Percentiles rank a stretch among this genome's conserved stretches.
Conservation (phyloP, 768 basidiomycete genomes). For the Cystobasidium tubakii region DNA sequence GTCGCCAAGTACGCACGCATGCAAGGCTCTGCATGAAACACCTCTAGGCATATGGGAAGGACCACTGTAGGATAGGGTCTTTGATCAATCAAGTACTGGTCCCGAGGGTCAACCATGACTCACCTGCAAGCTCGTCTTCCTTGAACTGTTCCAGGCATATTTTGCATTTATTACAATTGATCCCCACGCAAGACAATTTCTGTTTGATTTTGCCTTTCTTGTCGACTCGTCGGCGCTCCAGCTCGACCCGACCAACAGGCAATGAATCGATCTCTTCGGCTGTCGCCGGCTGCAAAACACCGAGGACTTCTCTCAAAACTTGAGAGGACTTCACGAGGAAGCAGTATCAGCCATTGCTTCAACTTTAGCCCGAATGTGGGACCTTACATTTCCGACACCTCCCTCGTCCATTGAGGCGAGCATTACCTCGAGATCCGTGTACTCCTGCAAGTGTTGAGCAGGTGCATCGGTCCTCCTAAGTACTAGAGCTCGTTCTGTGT, state of each 20-base stretch:
- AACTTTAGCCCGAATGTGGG: not conserved
- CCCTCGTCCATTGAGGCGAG: not conserved
- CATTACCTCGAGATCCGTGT: constrained; percentile 29
- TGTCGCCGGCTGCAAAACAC: constrained; percentile 13
- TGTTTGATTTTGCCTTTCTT: constrained; percentile 37
- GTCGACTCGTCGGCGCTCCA: constrained; percentile 36
- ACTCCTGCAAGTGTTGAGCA: not conserved
- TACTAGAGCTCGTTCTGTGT: too few species aligned
- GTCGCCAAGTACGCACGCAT: constrained; percentile 23
- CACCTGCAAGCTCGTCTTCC: constrained; percentile 33
- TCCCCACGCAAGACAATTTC: constrained; percentile 34
- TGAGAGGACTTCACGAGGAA: constrained; percentile 12
- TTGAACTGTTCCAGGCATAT: constrained; percentile 39
- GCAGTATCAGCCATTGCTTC: too few species aligned
- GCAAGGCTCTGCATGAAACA: constrained; percentile 33
- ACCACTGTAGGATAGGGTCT: not conserved
- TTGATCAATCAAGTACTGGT: not conserved
- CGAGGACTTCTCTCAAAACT: constrained; percentile 15
- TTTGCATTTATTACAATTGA: constrained; percentile 37
- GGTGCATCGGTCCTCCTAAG: too few species aligned
- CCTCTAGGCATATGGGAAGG: constrained; percentile 26
- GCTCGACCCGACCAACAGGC: constrained; percentile 32
- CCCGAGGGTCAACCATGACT: too few species aligned
- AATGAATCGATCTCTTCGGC: constrained; percentile 35
- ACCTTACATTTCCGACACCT: not conserved